Conservation (phyloP, 345 rosid species). For the Eucalyptus erythrocorys region DNA sequence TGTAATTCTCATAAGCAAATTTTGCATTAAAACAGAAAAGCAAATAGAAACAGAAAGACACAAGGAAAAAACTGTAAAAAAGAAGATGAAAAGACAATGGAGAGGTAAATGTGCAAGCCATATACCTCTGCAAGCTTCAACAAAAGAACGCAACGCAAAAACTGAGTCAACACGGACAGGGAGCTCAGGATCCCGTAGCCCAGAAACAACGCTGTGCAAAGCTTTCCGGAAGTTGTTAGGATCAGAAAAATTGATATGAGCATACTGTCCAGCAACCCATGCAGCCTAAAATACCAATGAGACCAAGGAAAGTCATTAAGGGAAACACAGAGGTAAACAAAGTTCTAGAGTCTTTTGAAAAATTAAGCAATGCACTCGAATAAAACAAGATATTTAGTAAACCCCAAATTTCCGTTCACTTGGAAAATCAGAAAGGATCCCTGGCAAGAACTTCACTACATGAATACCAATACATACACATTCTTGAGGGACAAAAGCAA, state of each 20-base stretch:
- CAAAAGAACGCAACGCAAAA: constrained; percentile 88
- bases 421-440: neutral
- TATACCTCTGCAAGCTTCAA: constrained; percentile 89
- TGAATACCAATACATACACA: neutral
- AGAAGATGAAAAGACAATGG: neutral
- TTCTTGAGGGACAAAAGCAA: neutral
- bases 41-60: neutral
- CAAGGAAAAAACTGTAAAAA: neutral
- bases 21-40: neutral
- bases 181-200: constrained; percentile 89
- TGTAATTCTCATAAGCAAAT: neutral
- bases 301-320: neutral
- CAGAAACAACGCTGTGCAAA: constrained; percentile 77
- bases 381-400: neutral
- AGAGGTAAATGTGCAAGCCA: neutral
- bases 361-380: neutral
- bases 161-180: constrained; percentile 99
- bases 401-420: neutral
- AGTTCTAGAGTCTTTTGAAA: neutral
- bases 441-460: neutral
- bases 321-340: neutral
- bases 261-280: constrained; percentile 99
- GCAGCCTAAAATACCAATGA: constrained; percentile 47
- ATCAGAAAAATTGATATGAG: constrained; percentile 71
- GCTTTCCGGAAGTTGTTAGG: constrained; percentile 79